A percentile compares a stretch with the other conserved stretches of the same genome.
These are phyloP conservation scores for Elsinoe arachidis DNA, from an alignment of 2,329 filamentous ascomycete species.

Conservation along the genomic window DNA sequence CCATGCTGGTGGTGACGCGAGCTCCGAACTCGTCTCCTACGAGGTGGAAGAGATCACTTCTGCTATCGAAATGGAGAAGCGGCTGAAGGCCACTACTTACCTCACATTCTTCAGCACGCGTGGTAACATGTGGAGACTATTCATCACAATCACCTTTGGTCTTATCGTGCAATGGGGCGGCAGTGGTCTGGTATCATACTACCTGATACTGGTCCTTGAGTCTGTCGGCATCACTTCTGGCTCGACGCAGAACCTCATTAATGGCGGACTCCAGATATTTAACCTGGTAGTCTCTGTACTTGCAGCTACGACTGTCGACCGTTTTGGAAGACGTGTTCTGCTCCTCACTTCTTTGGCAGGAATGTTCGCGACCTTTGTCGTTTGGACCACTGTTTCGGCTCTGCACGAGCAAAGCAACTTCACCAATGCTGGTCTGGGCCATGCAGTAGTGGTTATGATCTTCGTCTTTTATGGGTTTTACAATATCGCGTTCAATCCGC, in stretches of 20 bases:
- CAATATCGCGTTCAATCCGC: conserved; percentile 29
- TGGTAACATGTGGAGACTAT: conserved; percentile 44
- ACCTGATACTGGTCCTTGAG: conserved; percentile 24
- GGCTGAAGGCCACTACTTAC: conserved; percentile 32
- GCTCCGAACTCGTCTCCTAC: conserved; percentile 54
- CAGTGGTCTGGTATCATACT: conserved; percentile 39
- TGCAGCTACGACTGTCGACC: conserved; percentile 25
- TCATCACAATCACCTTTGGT: conserved; percentile 43
- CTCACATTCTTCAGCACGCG: conserved; percentile 53
- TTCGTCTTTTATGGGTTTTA: conserved; percentile 33
- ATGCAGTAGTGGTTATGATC: conserved; percentile 32
- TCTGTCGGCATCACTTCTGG: conserved; percentile 24
- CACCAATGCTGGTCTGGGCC: conserved; percentile 21
- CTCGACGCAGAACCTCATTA: conserved; percentile 30
- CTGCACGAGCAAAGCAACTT: conserved; percentile 38
- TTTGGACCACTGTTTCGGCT: conserved; percentile 35
- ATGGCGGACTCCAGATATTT: conserved; percentile 51
- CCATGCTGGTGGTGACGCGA: conserved; percentile 52
- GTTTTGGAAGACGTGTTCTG: conserved; percentile 24
- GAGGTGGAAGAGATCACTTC: conserved; percentile 60
- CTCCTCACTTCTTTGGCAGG: conserved; percentile 27
- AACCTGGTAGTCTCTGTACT: conserved; percentile 49
- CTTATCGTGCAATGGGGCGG: conserved; percentile 50
- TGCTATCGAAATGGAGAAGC: conserved; percentile 50
- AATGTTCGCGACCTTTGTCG: conserved; percentile 31